Conservation (phyloP, 202 grass and related monocot species). For the Thinopyrum obtusiflorum region DNA sequence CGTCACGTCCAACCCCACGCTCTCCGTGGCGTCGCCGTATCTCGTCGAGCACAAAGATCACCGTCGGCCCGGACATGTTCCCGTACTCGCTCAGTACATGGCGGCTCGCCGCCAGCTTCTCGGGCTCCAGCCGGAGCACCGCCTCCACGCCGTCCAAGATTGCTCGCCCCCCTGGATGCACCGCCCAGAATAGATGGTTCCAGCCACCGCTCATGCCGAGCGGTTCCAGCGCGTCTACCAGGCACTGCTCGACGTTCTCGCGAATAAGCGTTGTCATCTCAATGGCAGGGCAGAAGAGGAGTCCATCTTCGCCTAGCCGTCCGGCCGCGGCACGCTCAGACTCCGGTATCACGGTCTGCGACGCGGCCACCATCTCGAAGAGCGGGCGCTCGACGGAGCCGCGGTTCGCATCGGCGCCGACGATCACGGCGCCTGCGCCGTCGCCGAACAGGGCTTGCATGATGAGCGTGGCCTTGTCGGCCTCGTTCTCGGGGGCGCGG, state of each 20-base stretch:
- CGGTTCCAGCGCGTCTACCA: neutral
- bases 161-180: neutral
- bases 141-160: conserved; percentile 11
- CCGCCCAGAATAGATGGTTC: conserved; percentile 1
- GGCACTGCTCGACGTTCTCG: neutral
- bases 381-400: neutral
- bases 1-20: neutral
- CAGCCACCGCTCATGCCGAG: neutral
- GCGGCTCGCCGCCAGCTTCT: conserved; percentile 27
- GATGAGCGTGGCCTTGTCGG: neutral
- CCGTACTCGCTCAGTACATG: conserved; percentile 9
- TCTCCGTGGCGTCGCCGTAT: neutral
- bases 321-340: neutral
- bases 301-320: neutral
- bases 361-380: conserved; percentile 13
- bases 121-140: neutral
- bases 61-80: conserved; percentile 11
- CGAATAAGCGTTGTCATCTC: neutral
- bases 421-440: conserved; percentile 44
- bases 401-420: conserved; percentile 36
- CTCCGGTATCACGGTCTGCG: neutral
- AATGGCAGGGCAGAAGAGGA: neutral
- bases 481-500: neutral
- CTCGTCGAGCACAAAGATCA: conserved; percentile 18
- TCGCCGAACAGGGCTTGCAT: conserved; percentile 38